phyloP scores from a whole-genome alignment of 2,329 filamentous ascomycete genomes.

The Trichophaea hybrida region DNA sequence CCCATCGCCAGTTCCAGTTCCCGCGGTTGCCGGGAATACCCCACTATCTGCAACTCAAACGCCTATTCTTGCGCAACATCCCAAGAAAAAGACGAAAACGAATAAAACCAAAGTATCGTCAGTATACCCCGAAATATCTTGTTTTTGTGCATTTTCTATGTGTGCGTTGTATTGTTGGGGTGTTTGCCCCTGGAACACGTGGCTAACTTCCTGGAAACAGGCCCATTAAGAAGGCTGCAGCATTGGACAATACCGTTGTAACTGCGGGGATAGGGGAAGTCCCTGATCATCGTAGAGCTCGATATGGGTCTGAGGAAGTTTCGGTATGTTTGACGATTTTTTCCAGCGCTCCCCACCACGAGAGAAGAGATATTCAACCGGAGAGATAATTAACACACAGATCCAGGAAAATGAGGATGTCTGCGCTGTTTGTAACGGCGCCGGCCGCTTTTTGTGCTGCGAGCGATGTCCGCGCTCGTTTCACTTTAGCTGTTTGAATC shows the following conservation, averaged over 20 bases:
- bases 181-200: constrained; percentile 4
- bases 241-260: constrained; percentile 20
- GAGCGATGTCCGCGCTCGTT: constrained; percentile 84
- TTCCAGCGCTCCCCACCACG: neutral
- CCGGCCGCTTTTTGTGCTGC: constrained; percentile 78
- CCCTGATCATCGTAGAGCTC: constrained; percentile 20
- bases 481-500: constrained; percentile 78
- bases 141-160: neutral
- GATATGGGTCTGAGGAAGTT: constrained; percentile 22
- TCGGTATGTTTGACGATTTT: constrained; percentile 19
- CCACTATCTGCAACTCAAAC: constrained; percentile 7
- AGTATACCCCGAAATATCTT: constrained; percentile 10
- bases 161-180: neutral
- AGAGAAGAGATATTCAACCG: neutral
- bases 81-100: constrained; percentile 20
- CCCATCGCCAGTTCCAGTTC: constrained; percentile 12
- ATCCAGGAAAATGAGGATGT: constrained; percentile 68
- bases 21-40: constrained; percentile 10
- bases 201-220: constrained; percentile 7
- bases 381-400: neutral
- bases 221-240: constrained; percentile 19
- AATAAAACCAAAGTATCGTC: constrained; percentile 23
- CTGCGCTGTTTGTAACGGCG: constrained; percentile 72
- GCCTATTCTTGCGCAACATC: constrained; percentile 11
- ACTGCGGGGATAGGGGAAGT: constrained; percentile 21